Evolutionary conservation across 768 basidiomycete genomes (phyloP).

Genomic region (Mycena leptocephala): DNA sequence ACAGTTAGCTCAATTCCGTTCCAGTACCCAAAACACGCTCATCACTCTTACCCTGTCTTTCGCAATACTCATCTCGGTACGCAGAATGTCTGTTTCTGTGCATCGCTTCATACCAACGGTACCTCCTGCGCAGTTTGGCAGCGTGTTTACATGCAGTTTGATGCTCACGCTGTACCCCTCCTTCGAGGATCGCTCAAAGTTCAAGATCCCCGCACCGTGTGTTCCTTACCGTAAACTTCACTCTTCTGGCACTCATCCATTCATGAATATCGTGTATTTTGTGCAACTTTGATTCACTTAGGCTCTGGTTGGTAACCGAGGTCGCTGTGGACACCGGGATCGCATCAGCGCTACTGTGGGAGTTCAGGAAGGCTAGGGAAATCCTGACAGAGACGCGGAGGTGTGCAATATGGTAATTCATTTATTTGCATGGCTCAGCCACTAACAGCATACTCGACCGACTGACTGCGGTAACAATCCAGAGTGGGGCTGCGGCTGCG

Average conservation of each 20-base stretch:
- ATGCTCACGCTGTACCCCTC: not conserved
- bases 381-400: not conserved
- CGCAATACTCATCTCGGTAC: not conserved
- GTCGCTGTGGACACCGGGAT: not conserved
- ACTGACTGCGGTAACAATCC: not conserved
- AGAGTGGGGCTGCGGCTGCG: too few relatives aligned
- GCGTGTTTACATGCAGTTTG: too few relatives aligned
- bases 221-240: conserved; percentile 1
- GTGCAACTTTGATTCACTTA: not conserved
- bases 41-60: not conserved
- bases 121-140: not conserved
- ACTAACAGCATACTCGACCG: not conserved
- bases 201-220: conserved; percentile 2
- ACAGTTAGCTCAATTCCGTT: not conserved
- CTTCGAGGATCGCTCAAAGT: not conserved
- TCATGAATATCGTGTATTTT: not conserved
- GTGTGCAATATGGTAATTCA: not conserved
- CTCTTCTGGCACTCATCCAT: too few relatives aligned
- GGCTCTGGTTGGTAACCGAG: not conserved
- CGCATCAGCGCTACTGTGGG: not conserved
- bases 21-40: not conserved
- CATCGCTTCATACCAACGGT: not conserved
- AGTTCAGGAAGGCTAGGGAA: too few relatives aligned
- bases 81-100: not conserved
- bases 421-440: not conserved